phyloP scores from a whole-genome alignment of 257 asterid genomes.

The Primulina tabacum region DNA sequence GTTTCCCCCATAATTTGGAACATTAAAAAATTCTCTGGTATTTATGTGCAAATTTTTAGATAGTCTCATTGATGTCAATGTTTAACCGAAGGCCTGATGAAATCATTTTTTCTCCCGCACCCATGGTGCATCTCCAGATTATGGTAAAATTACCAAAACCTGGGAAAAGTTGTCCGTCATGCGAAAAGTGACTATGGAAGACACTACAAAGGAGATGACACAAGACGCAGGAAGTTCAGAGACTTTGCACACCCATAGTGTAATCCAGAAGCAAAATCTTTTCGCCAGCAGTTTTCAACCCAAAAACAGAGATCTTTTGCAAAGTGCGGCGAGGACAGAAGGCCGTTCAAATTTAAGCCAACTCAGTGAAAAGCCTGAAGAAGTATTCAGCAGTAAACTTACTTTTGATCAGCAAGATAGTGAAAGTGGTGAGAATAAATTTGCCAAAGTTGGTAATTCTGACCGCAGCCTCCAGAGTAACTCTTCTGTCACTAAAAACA shows the following conservation, averaged over 20 bases:
- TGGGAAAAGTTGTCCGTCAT: slow-evolving; percentile 23
- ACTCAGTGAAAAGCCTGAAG: slow-evolving; percentile 30
- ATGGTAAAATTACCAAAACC: slow-evolving; percentile 31
- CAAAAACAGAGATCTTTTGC: slow-evolving; percentile 28
- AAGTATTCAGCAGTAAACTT: slow-evolving; percentile 12
- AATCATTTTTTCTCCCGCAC: not conserved
- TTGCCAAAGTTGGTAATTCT: slow-evolving; percentile 22
- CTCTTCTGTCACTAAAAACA: slow-evolving; percentile 13
- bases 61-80: not conserved
- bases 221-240: slow-evolving; percentile 27
- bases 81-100: not conserved
- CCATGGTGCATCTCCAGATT: slow-evolving; percentile 27
- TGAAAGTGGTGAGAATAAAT: slow-evolving; percentile 17
- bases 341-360: slow-evolving; percentile 25
- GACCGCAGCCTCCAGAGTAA: slow-evolving; percentile 19
- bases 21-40: not conserved
- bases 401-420: slow-evolving; percentile 15
- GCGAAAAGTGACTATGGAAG: slow-evolving; percentile 28
- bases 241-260: slow-evolving; percentile 20
- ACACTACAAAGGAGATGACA: slow-evolving; percentile 28
- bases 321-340: slow-evolving; percentile 21
- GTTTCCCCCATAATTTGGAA: slow-evolving; percentile 1
- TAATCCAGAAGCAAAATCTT: slow-evolving; percentile 35
- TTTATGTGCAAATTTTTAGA: not conserved
- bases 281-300: slow-evolving; percentile 23